Evolutionary conservation across 495 filamentous ascomycete genomes (phyloP), one percentile per base, ranked within the genome.

Genomic region (Hypoxylon fuscum): DNA sequence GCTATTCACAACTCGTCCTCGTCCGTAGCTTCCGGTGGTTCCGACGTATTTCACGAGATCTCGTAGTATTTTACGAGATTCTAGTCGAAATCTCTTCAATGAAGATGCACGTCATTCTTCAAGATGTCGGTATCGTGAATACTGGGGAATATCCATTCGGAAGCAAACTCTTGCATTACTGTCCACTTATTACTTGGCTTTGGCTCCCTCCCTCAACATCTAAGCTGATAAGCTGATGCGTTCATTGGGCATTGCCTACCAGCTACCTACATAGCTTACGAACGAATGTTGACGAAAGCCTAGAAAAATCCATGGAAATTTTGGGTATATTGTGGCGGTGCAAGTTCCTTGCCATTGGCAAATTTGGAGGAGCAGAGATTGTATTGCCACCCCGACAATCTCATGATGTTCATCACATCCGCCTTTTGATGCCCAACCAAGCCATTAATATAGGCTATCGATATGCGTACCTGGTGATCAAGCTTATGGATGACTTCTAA

Each of bases 321-420:
- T 9, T 20, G 12, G 14, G 31, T 41, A 37, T 22, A 60, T 40
- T 35, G 56, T 60, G 56, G 56, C 56, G 56, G 56, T 60, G 56
- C 47, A 40, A 12, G n/a, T 22, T 15, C 25, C 0, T 48, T 32
- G 18, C 45, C 40, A 52, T 46, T 59, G 56, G 46, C 18, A 7
- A 2, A 34, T 17, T 17, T 27, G 14, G 14, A 47, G 32, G 31
- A 47, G 21, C 37, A 11, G 15, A 42, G 55, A 48, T 48, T 32
- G 6, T 41, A 48, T 54, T 12, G 58, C 49, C 49, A 61, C 43
- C 14, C 5, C 15, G 20, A 29, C 34, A n/a, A n/a, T n/a, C n/a
- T n/a, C n/a, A n/a, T n/a, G n/a, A 27, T 15, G 49, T 44, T 22
- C 18, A n/a, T 41, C 34, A 25, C 10, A 40, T 40, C 22, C 29